These are phyloP conservation scores for Torulaspora pretoriensis DNA, from an alignment of 1,139 yeast genomes.

Conservation along the genomic window DNA sequence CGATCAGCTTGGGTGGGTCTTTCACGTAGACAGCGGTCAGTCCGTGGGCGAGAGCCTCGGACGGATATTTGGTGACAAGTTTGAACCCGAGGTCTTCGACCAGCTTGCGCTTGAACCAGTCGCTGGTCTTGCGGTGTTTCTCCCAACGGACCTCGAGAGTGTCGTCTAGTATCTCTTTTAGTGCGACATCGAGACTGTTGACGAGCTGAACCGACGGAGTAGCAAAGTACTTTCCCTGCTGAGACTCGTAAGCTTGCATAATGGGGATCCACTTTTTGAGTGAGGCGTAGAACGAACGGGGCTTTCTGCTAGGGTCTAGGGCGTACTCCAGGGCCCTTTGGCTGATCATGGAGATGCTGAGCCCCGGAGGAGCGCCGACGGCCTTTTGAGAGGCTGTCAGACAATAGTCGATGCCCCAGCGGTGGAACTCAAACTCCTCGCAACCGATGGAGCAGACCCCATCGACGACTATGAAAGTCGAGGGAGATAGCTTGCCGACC, in stretches of 20 bases:
- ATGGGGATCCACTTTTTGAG: slow-evolving; percentile 85
- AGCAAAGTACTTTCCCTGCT: slow-evolving; percentile 82
- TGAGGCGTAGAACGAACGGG: slow-evolving; percentile 66
- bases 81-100: slow-evolving; percentile 56
- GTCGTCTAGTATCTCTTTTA: slow-evolving; percentile 62
- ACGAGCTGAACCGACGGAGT: slow-evolving; percentile 89
- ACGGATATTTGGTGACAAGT: slow-evolving; percentile 51
- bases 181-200: slow-evolving; percentile 74
- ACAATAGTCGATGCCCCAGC: slow-evolving; percentile 86
- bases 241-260: slow-evolving; percentile 81
- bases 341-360: slow-evolving; percentile 72
- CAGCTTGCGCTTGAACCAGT: slow-evolving; percentile 57
- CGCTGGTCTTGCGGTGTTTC: slow-evolving; percentile 59
- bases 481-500: slow-evolving; percentile 66
- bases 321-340: slow-evolving; percentile 68
- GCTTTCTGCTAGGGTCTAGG: slow-evolving; percentile 31
- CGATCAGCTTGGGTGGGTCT: slow-evolving; percentile 60
- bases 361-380: slow-evolving; percentile 90
- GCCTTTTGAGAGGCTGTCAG: slow-evolving; percentile 95
- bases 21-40: slow-evolving; percentile 85
- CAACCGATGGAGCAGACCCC: slow-evolving; percentile 94
- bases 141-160: slow-evolving; percentile 60
- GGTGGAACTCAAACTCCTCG: slow-evolving; percentile 78
- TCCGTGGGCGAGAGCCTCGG: slow-evolving; percentile 76
- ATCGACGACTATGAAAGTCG: slow-evolving; percentile 79